Percentiles rank a stretch among this genome's conserved stretches.
phyloP scores from a whole-genome alignment of 192 early-diverging fungal species.

The Mycoemilia scoparia region DNA sequence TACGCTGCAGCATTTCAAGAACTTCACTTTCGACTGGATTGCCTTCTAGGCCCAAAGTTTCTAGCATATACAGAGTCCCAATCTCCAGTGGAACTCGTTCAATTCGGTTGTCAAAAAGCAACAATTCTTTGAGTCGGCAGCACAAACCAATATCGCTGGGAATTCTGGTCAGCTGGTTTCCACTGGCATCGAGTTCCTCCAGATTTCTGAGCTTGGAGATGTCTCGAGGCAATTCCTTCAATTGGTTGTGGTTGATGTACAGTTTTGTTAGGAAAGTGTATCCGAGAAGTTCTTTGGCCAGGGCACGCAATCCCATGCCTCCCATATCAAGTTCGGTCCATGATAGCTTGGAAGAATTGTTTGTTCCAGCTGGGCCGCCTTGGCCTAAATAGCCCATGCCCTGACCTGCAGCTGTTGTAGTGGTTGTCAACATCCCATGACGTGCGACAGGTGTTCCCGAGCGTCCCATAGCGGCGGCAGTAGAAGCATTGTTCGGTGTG shows the following conservation, averaged over 20 bases:
- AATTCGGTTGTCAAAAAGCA: slow-evolving; percentile 83
- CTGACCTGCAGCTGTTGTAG: slow-evolving; percentile 6
- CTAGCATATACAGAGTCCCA: slow-evolving; percentile 75
- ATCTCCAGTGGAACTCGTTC: slow-evolving; percentile 70
- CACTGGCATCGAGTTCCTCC: slow-evolving; percentile 67
- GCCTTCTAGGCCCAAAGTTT: slow-evolving; percentile 82
- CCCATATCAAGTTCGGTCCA: slow-evolving; percentile 88
- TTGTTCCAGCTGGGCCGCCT: slow-evolving; percentile 1
- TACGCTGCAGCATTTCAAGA: slow-evolving; percentile 62
- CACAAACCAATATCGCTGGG: slow-evolving; percentile 83
- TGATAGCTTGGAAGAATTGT: slow-evolving; percentile 23
- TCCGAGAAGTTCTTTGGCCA: slow-evolving; percentile 53
- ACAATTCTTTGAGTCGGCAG: slow-evolving; percentile 57
- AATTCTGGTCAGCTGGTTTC: slow-evolving; percentile 62
- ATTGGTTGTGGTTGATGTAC: slow-evolving; percentile 91
- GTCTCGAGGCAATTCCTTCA: slow-evolving; percentile 53
- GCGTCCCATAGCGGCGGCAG: slow-evolving; percentile 1
- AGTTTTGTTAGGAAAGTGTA: slow-evolving; percentile 80
- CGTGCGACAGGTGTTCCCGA: slow-evolving; percentile 8
- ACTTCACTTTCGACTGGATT: slow-evolving; percentile 79
- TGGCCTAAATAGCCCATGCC: slow-evolving; percentile 2
- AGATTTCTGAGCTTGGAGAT: slow-evolving; percentile 48
- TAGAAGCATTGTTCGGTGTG: neutral
- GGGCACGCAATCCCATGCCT: slow-evolving; percentile 81
- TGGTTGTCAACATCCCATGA: slow-evolving; percentile 5